These are phyloP conservation scores for Rhodotorula sphaerocarpa DNA, from an alignment of 768 basidiomycete species.

Conservation along the genomic window DNA sequence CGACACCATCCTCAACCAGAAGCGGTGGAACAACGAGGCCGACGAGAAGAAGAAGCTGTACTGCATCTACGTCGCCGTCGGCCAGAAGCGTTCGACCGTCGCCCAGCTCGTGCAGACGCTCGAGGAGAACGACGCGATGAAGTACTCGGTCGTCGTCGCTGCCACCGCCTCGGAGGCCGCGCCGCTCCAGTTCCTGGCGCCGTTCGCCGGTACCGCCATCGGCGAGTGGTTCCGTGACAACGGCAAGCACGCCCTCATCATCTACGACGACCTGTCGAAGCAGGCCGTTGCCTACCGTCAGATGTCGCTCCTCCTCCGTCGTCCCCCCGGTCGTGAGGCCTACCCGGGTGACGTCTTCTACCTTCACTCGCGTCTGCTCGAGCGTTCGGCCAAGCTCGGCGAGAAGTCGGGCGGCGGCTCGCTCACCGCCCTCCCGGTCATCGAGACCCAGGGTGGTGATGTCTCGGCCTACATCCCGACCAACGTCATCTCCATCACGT, in stretches of 20 bases:
- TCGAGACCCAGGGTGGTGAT: conserved; percentile 99
- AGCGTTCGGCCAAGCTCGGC: conserved; percentile 99
- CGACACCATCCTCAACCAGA: conserved; percentile 99
- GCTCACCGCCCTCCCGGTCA: conserved; percentile 96
- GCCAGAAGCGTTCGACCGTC: conserved; percentile 98
- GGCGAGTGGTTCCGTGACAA: conserved; percentile 99
- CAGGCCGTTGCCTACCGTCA: conserved; percentile 99
- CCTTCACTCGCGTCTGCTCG: conserved; percentile 98
- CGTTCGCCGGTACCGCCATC: conserved; percentile 99
- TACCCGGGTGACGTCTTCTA: conserved; percentile 79
- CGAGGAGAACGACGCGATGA: conserved; percentile 99
- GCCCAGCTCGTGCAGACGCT: conserved; percentile 99
- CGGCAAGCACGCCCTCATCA: conserved; percentile 98
- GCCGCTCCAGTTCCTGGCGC: conserved; percentile 97
- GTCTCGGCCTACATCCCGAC: conserved; percentile 93
- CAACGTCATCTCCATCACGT: conserved; percentile 94
- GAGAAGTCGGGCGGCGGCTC: conserved; percentile 98
- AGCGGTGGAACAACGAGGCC: conserved; percentile 74
- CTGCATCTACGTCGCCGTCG: conserved; percentile 99
- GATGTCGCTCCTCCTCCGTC: conserved; percentile 99
- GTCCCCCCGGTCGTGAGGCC: conserved; percentile 99
- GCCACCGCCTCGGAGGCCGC: conserved; percentile 99
- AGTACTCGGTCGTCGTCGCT: conserved; percentile 98
- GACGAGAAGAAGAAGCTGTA: conserved; percentile 41
- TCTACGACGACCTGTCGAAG: conserved; percentile 99